A percentile compares a stretch with the other conserved stretches of the same genome.
Evolutionary conservation across 345 rosid species (phyloP).

Genomic region (Eucalyptus decipiens): DNA sequence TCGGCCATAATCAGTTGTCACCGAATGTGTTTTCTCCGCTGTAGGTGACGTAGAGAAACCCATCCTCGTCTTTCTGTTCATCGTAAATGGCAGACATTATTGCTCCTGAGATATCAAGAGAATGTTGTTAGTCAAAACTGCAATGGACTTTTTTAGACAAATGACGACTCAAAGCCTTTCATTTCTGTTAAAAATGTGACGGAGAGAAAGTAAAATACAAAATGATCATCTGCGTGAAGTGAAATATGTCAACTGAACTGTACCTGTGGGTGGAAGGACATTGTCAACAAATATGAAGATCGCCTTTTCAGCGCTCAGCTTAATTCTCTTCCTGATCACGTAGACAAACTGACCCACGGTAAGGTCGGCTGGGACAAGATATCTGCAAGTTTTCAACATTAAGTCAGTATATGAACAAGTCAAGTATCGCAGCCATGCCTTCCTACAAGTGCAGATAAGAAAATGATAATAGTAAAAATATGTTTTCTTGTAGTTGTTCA

Average conservation of each 20-base stretch:
- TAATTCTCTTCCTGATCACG: slow-evolving; percentile 76
- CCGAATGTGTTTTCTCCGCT: slow-evolving; percentile 89
- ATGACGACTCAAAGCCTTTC: background rate
- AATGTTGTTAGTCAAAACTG: background rate
- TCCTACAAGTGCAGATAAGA: background rate
- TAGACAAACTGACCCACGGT: slow-evolving; percentile 81
- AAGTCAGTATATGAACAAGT: background rate
- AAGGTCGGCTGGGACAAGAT: slow-evolving; percentile 79
- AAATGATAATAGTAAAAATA: background rate
- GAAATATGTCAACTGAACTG: background rate
- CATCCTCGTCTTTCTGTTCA: slow-evolving; percentile 77
- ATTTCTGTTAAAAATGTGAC: background rate
- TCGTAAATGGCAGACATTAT: slow-evolving; percentile 69
- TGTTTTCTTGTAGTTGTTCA: no score
- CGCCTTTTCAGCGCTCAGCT: slow-evolving; percentile 70
- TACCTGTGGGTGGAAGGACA: slow-evolving; percentile 73
- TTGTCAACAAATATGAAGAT: slow-evolving; percentile 74
- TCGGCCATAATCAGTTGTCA: background rate
- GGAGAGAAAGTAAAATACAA: background rate
- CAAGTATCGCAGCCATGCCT: background rate
- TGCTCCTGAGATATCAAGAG: slow-evolving; percentile 21
- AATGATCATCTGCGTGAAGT: background rate
- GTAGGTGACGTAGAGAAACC: slow-evolving; percentile 74
- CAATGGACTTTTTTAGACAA: background rate
- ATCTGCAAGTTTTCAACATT: slow-evolving; percentile 19